phyloP scores from a whole-genome alignment of 371 early-diverging fungal genomes.

The Lichtheimia ornata region DNA sequence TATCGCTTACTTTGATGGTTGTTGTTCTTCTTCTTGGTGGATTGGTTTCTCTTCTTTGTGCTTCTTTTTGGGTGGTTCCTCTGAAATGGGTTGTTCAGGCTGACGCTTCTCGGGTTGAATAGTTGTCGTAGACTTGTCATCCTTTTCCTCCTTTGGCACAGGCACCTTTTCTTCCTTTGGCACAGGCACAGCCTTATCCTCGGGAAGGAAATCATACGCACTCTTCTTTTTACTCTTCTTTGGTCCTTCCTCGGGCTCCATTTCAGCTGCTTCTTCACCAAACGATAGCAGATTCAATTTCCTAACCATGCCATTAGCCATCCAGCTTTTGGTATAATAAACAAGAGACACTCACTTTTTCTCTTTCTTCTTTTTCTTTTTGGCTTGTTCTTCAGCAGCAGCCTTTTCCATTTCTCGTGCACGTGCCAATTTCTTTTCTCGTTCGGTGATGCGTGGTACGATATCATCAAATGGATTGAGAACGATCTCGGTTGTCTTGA shows the following conservation, averaged over 20 bases:
- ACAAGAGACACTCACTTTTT: constrained; percentile 54
- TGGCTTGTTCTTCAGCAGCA: constrained; percentile 26
- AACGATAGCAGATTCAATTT: constrained; percentile 85
- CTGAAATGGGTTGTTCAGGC: neutral
- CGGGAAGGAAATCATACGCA: constrained; percentile 64
- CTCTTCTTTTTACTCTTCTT: constrained; percentile 53
- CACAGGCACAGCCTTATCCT: constrained; percentile 2
- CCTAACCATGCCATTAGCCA: constrained; percentile 33
- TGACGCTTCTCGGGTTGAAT: neutral
- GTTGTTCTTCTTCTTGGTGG: constrained; percentile 1
- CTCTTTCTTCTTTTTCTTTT: constrained; percentile 54
- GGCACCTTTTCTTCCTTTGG: neutral
- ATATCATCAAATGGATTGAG: constrained; percentile 94
- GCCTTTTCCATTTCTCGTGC: constrained; percentile 32
- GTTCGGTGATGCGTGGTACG: constrained; percentile 73
- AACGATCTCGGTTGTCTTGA: constrained; percentile 70
- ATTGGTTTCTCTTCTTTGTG: constrained; percentile 15
- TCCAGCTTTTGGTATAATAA: neutral
- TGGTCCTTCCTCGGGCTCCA: constrained; percentile 31
- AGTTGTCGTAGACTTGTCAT: too few species aligned
- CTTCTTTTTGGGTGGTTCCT: constrained; percentile 10
- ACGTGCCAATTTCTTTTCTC: constrained; percentile 48
- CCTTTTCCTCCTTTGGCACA: neutral
- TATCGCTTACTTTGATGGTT: constrained; percentile 7
- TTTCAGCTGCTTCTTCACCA: constrained; percentile 78